Evolutionary conservation across 257 asterid genomes (phyloP), one percentile per base, ranked within the genome.

Genomic region (Scutellaria barbata): DNA sequence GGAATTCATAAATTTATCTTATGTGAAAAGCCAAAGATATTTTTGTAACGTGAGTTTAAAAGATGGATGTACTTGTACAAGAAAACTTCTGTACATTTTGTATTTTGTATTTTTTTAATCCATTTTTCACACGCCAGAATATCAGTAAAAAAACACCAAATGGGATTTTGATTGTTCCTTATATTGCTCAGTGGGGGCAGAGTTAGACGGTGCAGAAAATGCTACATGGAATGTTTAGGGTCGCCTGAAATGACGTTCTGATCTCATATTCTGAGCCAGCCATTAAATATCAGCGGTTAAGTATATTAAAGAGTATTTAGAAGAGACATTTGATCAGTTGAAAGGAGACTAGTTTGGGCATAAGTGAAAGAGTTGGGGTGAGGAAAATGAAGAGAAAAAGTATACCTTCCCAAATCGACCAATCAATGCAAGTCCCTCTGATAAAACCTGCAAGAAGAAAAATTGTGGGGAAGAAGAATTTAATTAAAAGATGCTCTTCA

Each of bases 351-450:
- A 40, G 8, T 45, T 57, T 17, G 6, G 10, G 40, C 61, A 71
- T 46, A 56, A 48, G 62, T 35, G 63, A 67, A 43, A 42, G 72
- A 56, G 45, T 53, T 16, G 56, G 46, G 60, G 16, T 39, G 33
- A 10, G 41, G 64, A 35, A 40, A 40, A 72, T 40, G 45, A 17
- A 11, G 18, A 58, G 25, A 51, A 74, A 74, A 64, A 18, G 14
- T 13, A 52, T 79, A 92, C 97, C 98, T 78, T 94, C 22, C 96
- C 99, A 83, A 85, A 69, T 67, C 97, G 96, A 69, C 92, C 99
- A 75, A 93, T 90, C 96, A 90, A 82, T 43, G 97, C 98, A 72
- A 93, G 83, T 54, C 98, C 97, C 74, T 78, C 96, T 20, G 96
- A 83, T 61, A 93, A 74, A 68, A 92, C 89, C 97, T 90, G 74